Conservation (phyloP, 306 rosid species). For the Glycyrrhiza uralensis region DNA sequence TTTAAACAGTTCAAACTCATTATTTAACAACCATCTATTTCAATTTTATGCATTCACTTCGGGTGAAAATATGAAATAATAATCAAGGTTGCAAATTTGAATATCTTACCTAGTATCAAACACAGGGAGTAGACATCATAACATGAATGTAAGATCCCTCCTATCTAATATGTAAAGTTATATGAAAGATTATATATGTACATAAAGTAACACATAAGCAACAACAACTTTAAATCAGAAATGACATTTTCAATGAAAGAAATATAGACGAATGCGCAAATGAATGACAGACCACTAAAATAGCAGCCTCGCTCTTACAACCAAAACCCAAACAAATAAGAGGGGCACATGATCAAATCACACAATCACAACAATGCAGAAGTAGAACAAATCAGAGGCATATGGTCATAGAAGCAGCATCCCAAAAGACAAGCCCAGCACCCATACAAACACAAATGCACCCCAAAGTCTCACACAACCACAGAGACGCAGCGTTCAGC, state of each 20-base stretch:
- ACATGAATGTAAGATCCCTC: not conserved
- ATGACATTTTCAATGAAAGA: not conserved
- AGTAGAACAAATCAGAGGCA: not conserved
- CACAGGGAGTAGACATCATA: not conserved
- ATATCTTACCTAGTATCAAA: not conserved
- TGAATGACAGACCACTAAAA: not conserved
- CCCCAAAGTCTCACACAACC: not conserved
- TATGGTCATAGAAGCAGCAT: not conserved
- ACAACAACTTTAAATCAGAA: not conserved
- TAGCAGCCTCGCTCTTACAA: not conserved
- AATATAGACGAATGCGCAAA: not conserved
- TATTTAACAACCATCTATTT: not conserved
- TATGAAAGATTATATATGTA: not conserved
- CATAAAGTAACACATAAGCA: not conserved
- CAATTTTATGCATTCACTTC: not conserved
- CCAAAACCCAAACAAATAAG: not conserved
- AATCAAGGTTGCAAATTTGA: not conserved
- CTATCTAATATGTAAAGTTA: not conserved
- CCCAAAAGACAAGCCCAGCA: not conserved
- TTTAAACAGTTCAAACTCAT: not conserved
- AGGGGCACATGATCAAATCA: not conserved
- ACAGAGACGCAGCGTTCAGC: not conserved
- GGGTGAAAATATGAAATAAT: not conserved
- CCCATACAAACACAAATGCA: not conserved
- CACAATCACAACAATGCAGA: not conserved